A percentile compares a stretch with the other conserved stretches of the same genome.
These are phyloP conservation scores for Prunus yedoensis DNA, from an alignment of 331 rosid species.

Conservation along the genomic window DNA sequence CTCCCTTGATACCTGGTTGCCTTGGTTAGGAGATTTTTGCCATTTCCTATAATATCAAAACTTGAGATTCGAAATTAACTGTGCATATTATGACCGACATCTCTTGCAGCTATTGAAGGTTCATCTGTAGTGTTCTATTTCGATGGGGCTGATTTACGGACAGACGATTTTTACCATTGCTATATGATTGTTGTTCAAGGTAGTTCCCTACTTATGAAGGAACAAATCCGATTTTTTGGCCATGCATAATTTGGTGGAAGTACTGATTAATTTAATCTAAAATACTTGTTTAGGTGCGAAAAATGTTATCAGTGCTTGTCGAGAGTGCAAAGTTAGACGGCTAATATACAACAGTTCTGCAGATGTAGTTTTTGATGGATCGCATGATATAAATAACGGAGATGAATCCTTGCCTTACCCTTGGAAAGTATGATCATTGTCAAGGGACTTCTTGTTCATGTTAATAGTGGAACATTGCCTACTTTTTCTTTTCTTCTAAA, in stretches of 20 bases:
- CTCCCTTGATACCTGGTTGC: neutral
- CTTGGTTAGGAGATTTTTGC: neutral
- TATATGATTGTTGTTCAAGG: constrained; percentile 79
- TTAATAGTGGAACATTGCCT: constrained; percentile 17
- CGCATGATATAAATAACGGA: constrained; percentile 46
- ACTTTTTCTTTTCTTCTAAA: constrained; percentile 13
- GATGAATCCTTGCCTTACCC: constrained; percentile 61
- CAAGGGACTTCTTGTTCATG: constrained; percentile 25
- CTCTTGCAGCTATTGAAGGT: constrained; percentile 71
- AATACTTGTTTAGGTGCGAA: constrained; percentile 66
- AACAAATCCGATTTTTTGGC: neutral
- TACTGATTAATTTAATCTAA: constrained; percentile 22
- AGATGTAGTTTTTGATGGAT: constrained; percentile 73
- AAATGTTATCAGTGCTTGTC: constrained; percentile 78
- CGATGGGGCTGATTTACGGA: constrained; percentile 44
- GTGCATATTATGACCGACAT: constrained; percentile 7
- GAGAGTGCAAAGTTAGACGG: constrained; percentile 71
- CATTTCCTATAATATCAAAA: neutral
- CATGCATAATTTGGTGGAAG: constrained; percentile 6
- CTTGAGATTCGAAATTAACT: constrained; percentile 22
- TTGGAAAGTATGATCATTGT: constrained; percentile 60
- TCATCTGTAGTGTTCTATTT: constrained; percentile 72
- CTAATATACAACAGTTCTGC: constrained; percentile 81
- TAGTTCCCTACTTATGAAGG: constrained; percentile 18
- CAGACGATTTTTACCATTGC: constrained; percentile 48